Evolutionary conservation across 1,284 basidiomycete species (phyloP), one percentile per base, ranked within the genome.

Genomic region (Agaricales sp.): DNA sequence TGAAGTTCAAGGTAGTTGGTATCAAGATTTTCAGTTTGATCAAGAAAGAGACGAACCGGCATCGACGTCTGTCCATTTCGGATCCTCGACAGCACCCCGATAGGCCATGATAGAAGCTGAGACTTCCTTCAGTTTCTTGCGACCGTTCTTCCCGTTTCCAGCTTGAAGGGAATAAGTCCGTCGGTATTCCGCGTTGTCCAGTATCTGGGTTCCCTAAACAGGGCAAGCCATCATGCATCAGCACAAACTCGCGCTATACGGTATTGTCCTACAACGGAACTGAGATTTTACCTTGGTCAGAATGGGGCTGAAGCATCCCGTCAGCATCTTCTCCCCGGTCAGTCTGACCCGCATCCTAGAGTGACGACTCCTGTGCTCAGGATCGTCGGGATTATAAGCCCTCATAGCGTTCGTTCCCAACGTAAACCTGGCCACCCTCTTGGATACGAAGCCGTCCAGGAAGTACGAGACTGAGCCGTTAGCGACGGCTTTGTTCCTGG

Each of bases 381-480:
- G 43, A 24, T 63, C 53, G 2, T 47, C 43, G 1, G 54, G 35
- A 24, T 57, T 57, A 4, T 45, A 64, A 0, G 55, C 55, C 11
- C 57, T 12, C 16, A 55, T 55, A 48, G 58, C 62, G 4, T 58
- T 60, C 0, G 56, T 57, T 4, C 63, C 65, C 47, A 66, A 65
- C 0, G 66, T 62, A 30, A 54, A 46, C 49, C 55, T 63, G 3
- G 66, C 53, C 18, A 65, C 57, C 19, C 64, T 54, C 2, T 59
- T 58, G 24, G 66, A 57, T 3, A 66, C 66, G 2, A 64, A 57
- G 39, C 59, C 63, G 45, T 66, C 62, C 26, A 68, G 39, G 19
- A 60, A 57, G 43, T 56, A 66, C 1, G 63, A 67, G 22, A 68
- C 52, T 1, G 65, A 64, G 18, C 30, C 30, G 30, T 35, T 35